phyloP scores from a whole-genome alignment of 176 grass and related monocot genomes.

The Oryza rufipogon region DNA sequence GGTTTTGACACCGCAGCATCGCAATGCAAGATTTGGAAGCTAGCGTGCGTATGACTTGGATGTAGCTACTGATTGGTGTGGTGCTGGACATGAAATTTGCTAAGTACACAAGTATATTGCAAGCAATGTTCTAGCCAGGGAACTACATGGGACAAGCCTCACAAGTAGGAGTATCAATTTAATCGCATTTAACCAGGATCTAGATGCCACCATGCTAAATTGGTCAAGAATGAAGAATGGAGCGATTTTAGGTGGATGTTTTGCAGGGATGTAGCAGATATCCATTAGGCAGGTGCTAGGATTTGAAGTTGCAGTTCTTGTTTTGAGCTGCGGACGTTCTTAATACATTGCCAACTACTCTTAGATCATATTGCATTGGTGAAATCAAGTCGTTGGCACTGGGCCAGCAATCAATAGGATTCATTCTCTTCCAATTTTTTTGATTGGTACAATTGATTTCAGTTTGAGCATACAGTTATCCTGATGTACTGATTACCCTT shows the following conservation, averaged over 20 bases:
- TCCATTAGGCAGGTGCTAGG: background rate
- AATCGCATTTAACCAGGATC: background rate
- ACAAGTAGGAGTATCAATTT: background rate
- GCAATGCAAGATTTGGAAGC: background rate
- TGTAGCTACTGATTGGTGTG: background rate
- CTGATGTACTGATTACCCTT: constrained; percentile 4
- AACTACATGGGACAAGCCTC: constrained; percentile 12
- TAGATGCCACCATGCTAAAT: background rate
- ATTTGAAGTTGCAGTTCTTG: background rate
- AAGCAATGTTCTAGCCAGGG: background rate
- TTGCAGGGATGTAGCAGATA: background rate
- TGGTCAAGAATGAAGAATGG: background rate
- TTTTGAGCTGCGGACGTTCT: background rate
- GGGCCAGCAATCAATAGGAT: background rate
- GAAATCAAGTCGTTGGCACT: background rate
- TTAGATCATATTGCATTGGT: background rate
- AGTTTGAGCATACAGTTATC: background rate
- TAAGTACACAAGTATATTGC: background rate
- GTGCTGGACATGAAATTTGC: background rate
- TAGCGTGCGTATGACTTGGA: background rate
- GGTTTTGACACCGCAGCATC: background rate
- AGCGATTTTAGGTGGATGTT: background rate
- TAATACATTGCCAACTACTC: constrained; percentile 1
- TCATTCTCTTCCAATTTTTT: background rate
- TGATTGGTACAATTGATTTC: background rate